A percentile compares a stretch with the other conserved stretches of the same genome.
Evolutionary conservation across 139 green algal genomes (phyloP).

Genomic region (Chlorella ohadii): DNA sequence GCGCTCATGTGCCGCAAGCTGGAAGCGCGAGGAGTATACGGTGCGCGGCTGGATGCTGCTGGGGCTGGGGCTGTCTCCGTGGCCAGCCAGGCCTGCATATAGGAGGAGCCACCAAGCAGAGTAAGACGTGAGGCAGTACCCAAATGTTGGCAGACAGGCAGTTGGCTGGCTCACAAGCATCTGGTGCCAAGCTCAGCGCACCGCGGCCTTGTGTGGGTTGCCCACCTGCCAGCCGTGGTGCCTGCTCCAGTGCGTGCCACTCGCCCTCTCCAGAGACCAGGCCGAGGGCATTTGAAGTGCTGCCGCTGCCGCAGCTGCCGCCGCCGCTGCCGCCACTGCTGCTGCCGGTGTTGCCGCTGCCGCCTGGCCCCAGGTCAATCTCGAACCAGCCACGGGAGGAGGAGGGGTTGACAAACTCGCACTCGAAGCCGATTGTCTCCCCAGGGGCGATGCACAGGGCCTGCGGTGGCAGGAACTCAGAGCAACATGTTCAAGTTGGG

Average conservation of each 20-base stretch:
- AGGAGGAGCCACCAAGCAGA: too few relatives aligned
- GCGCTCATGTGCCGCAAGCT: slow-evolving; percentile 1
- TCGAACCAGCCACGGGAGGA: background rate
- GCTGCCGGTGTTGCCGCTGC: background rate
- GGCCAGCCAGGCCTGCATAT: background rate
- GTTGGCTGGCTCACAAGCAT: too few relatives aligned
- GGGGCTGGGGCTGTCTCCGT: background rate
- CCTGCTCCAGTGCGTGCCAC: background rate
- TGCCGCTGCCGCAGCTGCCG: background rate
- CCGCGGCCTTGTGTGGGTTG: too few relatives aligned
- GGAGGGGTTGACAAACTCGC: slow-evolving; percentile 16
- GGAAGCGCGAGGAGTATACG: background rate
- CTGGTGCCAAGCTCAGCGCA: too few relatives aligned
- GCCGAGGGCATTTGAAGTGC: background rate
- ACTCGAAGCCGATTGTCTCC: background rate
- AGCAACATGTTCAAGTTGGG: too few relatives aligned
- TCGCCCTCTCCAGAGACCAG: background rate
- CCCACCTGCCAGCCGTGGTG: background rate
- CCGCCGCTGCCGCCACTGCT: background rate
- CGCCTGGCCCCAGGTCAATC: background rate
- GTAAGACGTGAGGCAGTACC: too few relatives aligned
- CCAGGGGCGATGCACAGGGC: background rate
- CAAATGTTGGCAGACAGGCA: too few relatives aligned
- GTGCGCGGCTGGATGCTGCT: background rate
- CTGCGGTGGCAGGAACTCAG: background rate